A percentile compares a stretch with the other conserved stretches of the same genome.
Conservation (phyloP, 768 basidiomycete species). For the Scleroderma bovista region DNA sequence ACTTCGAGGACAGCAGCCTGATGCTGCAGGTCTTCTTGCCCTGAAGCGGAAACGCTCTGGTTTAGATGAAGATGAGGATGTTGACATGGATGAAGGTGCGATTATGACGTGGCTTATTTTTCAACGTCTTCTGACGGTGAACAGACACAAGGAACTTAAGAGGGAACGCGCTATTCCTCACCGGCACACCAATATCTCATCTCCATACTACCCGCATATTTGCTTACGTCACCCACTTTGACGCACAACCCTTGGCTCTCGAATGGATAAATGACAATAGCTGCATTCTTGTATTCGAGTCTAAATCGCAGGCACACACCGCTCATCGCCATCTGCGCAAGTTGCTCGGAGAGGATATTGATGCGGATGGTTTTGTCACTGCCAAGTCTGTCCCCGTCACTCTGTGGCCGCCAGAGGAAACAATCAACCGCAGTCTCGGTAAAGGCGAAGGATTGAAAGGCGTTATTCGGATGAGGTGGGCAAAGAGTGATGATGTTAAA, state of each 20-base stretch:
- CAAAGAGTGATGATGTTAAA: slow-evolving; percentile 65
- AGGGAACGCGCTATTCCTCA: slow-evolving; percentile 65
- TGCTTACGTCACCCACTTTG: slow-evolving; percentile 77
- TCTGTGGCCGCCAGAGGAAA: slow-evolving; percentile 76
- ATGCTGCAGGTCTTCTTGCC: slow-evolving; percentile 32
- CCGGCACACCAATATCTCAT: slow-evolving; percentile 66
- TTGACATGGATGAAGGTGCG: slow-evolving; percentile 30
- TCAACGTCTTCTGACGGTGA: background rate
- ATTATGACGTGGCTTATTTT: slow-evolving; percentile 16
- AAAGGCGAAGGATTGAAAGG: slow-evolving; percentile 65
- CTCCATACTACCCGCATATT: slow-evolving; percentile 75
- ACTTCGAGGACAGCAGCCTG: slow-evolving; percentile 36
- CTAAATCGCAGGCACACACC: slow-evolving; percentile 45
- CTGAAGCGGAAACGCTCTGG: slow-evolving; percentile 45
- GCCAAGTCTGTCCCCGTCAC: slow-evolving; percentile 68
- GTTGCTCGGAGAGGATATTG: slow-evolving; percentile 41
- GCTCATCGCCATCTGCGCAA: slow-evolving; percentile 51
- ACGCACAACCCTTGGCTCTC: slow-evolving; percentile 64
- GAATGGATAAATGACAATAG: slow-evolving; percentile 87
- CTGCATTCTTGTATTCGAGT: slow-evolving; percentile 71
- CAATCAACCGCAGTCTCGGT: slow-evolving; percentile 67
- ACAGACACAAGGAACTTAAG: slow-evolving; percentile 39
- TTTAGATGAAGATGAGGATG: slow-evolving; percentile 31
- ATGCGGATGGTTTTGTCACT: slow-evolving; percentile 51
- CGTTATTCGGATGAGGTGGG: slow-evolving; percentile 71